Evolutionary conservation across 306 rosid genomes (phyloP).

Genomic region (Pyrus pyrifolia): DNA sequence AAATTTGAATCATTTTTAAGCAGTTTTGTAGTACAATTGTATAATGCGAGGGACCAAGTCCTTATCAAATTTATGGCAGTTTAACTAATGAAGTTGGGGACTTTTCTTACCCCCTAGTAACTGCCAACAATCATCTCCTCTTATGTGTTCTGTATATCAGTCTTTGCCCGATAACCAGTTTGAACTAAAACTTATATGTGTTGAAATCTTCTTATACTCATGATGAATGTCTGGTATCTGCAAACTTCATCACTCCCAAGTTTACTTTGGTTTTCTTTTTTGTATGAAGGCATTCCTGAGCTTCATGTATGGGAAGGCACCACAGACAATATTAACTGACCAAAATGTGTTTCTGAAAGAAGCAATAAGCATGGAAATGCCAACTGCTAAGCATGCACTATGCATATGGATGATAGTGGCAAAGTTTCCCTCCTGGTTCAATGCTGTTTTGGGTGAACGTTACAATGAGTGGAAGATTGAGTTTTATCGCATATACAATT

Average conservation of each 20-base stretch:
- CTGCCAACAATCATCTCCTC: not conserved
- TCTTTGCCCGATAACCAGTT: not conserved
- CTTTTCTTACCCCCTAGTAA: not conserved
- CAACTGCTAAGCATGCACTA: slow-evolving; percentile 72
- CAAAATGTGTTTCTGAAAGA: slow-evolving; percentile 88
- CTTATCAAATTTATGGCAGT: not conserved
- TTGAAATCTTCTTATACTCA: not conserved
- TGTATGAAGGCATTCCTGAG: slow-evolving; percentile 79
- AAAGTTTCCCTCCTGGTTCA: slow-evolving; percentile 96
- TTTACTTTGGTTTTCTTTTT: slow-evolving; percentile 29
- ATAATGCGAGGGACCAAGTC: not conserved
- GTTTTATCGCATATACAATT: slow-evolving; percentile 72
- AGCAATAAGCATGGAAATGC: slow-evolving; percentile 71
- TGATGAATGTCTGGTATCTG: slow-evolving; percentile 1
- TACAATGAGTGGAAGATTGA: slow-evolving; percentile 95
- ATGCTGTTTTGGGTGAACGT: slow-evolving; percentile 91
- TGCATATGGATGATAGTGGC: slow-evolving; percentile 99
- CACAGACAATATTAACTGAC: slow-evolving; percentile 84
- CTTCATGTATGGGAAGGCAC: slow-evolving; percentile 88
- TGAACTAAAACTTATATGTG: not conserved
- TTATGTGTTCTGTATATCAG: not conserved
- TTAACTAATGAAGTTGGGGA: not conserved
- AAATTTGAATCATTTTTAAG: not conserved
- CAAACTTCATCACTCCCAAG: slow-evolving; percentile 11
- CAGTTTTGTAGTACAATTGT: not conserved